A percentile compares a stretch with the other conserved stretches of the same genome.
Conservation (phyloP, 2,329 filamentous ascomycete genomes). For the Stagonosporopsis cucurbitacearum region DNA sequence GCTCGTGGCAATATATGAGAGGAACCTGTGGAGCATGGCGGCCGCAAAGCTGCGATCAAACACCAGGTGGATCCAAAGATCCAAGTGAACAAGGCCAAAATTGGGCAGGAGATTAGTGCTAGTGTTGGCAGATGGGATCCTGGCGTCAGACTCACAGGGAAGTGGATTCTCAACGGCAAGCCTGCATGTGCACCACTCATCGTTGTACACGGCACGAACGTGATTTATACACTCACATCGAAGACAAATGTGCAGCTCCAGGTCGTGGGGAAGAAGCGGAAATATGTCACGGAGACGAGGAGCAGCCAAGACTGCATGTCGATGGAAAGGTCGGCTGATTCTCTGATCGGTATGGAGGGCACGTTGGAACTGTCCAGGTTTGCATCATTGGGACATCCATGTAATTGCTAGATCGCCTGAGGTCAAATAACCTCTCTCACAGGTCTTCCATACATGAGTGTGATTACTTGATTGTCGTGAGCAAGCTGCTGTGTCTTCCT, state of each 20-base stretch:
- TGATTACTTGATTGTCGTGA: no score
- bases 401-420: no score
- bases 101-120: slow-evolving; percentile 14
- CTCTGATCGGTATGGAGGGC: no score
- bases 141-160: slow-evolving; percentile 42
- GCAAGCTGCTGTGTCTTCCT: no score
- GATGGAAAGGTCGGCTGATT: neutral
- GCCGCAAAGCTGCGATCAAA: slow-evolving; percentile 42
- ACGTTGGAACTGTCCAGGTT: no score
- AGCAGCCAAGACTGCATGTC: slow-evolving; percentile 24
- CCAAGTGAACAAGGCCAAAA: slow-evolving; percentile 4
- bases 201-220: slow-evolving; percentile 30
- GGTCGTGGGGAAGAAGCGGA: slow-evolving; percentile 31
- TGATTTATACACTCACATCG: slow-evolving; percentile 21
- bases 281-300: slow-evolving; percentile 32
- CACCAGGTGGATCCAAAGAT: slow-evolving; percentile 41
- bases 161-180: slow-evolving; percentile 43
- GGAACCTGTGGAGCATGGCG: slow-evolving; percentile 42
- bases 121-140: slow-evolving; percentile 49
- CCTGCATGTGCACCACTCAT: slow-evolving; percentile 27
- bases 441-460: no score
- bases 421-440: no score
- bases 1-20: slow-evolving; percentile 45
- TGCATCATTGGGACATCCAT: no score
- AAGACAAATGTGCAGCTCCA: slow-evolving; percentile 22